Evolutionary conservation across 768 basidiomycete species (phyloP), one percentile per base, ranked within the genome.

Genomic region (Calvatia gigantea): DNA sequence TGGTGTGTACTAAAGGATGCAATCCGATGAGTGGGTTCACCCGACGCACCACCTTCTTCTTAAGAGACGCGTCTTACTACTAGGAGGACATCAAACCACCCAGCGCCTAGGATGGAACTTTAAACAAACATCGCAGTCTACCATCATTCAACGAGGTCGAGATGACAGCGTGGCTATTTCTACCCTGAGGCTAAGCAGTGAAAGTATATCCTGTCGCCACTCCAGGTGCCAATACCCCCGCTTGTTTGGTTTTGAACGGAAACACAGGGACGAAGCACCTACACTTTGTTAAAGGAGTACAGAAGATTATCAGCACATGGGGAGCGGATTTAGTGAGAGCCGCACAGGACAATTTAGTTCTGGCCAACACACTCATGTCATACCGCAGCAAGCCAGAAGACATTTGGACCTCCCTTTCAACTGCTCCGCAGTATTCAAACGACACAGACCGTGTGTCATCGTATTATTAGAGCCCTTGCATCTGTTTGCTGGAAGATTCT

Each of bases 201-300:
- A 78, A 76, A 61, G 65, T 73, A 9, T 78, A 78, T 61, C 65
- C 72, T 27, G 66, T 65, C 29, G 56, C 70, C 46, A 59, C 79
- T 29, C 78, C 78, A 1, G 73, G 73, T 2, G 69, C 75, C 0
- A 67, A 65, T 2, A 45, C 66, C 4, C 54, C 73, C 38, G 67
- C 80, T 52, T 77, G 80, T 65, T 61, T 57, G 42, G 72, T 67
- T 0, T 80, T 81, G 59, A 75, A 79, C 60, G 62, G 64, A n/a
- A 58, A 78, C 75, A 79, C 44, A 59, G 68, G 3, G 70, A 74
- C 23, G 76, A 79, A 55, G 72, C 74, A 6, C 69, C 54, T 62
- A 43, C 11, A 72, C 78, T 56, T 65, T 75, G 14, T 71, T 47
- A 60, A 67, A 14, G 73, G 79, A 31, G 61, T 80, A 3, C 57